These are phyloP conservation scores for Sordariomycetes sp. DNA, from an alignment of 2,329 filamentous ascomycete species.

Conservation along the genomic window DNA sequence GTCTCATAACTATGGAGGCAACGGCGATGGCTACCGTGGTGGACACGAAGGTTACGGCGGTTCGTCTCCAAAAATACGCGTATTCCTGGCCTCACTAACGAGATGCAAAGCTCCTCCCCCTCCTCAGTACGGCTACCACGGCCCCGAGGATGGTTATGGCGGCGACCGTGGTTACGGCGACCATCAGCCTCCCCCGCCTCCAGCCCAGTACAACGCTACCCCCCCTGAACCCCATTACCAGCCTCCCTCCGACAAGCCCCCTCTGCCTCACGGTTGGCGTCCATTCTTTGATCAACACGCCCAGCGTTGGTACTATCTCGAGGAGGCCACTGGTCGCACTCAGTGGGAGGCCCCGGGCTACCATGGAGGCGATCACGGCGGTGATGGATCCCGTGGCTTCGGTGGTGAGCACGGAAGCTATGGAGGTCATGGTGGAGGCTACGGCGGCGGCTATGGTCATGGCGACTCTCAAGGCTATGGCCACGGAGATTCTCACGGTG, in stretches of 20 bases:
- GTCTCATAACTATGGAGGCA: neutral
- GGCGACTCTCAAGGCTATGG: constrained; percentile 4
- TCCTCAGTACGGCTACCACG: neutral
- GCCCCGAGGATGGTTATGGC: neutral
- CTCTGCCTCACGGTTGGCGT: constrained; percentile 51
- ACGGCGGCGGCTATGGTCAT: constrained; percentile 8
- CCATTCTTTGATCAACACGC: constrained; percentile 52
- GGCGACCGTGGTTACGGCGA: neutral
- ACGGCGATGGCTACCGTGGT: neutral
- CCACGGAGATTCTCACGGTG: constrained; percentile 8
- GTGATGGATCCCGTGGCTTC: constrained; percentile 12
- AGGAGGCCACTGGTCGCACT: constrained; percentile 48
- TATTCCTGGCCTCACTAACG: neutral
- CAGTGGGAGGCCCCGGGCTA: constrained; percentile 54
- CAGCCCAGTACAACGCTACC: constrained; percentile 9
- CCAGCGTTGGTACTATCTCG: constrained; percentile 57
- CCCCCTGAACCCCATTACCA: constrained; percentile 20
- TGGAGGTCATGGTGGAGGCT: constrained; percentile 6
- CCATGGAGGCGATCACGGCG: constrained; percentile 10
- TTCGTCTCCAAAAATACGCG: too few relatives aligned
- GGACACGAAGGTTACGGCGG: neutral
- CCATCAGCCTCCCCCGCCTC: constrained; percentile 4
- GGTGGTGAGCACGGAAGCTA: constrained; percentile 7
- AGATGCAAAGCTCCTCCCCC: neutral
- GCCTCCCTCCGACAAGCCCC: constrained; percentile 30